Percentiles rank a stretch among this genome's conserved stretches.
Conservation (phyloP, 148 eudicot species). For the Chenopodium suecicum region DNA sequence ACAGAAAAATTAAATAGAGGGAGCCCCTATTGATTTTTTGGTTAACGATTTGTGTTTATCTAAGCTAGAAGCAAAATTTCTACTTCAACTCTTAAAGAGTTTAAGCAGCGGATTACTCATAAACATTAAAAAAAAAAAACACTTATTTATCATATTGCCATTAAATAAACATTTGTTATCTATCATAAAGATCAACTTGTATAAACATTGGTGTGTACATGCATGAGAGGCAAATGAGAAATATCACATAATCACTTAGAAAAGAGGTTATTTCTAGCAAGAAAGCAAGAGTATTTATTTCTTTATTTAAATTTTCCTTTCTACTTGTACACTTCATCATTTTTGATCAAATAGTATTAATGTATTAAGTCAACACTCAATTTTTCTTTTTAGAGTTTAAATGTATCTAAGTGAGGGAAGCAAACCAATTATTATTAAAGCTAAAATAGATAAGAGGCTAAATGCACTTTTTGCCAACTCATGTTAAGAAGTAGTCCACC, state of each 20-base stretch:
- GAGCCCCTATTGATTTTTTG: no score
- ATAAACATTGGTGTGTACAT: neutral
- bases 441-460: neutral
- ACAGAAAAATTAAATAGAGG: no score
- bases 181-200: no score
- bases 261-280: neutral
- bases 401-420: neutral
- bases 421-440: conserved; percentile 1
- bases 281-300: neutral
- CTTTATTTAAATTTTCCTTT: neutral
- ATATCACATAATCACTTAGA: neutral
- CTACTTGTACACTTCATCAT: neutral
- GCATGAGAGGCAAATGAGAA: neutral
- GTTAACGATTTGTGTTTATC: no score
- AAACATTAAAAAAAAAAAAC: no score
- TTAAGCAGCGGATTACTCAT: no score
- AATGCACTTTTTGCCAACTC: conserved; percentile 11
- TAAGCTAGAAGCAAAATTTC: no score
- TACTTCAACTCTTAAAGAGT: no score
- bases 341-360: neutral
- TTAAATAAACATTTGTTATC: no score
- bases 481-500: neutral
- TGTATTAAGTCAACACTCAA: neutral
- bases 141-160: no score
- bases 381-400: neutral